These are phyloP conservation scores for Penicillium vulpinum DNA, from an alignment of 2,329 filamentous ascomycete genomes.

Conservation along the genomic window DNA sequence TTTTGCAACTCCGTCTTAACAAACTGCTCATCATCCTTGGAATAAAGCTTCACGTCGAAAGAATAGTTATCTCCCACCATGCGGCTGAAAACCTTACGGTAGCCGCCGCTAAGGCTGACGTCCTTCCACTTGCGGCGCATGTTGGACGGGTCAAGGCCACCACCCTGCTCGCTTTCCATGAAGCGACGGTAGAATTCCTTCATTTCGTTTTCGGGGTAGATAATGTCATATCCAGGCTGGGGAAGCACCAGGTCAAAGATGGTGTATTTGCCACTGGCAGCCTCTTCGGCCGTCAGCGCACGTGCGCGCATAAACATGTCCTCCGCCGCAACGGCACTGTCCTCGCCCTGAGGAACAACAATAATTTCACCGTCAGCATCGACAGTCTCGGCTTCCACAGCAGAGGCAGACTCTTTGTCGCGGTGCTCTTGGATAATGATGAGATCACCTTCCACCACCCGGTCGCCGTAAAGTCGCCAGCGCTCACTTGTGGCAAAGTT, in stretches of 20 bases:
- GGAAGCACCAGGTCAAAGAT: constrained; percentile 91
- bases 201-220: constrained; percentile 81
- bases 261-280: constrained; percentile 69
- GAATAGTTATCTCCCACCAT: constrained; percentile 67
- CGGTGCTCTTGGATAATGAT: constrained; percentile 65
- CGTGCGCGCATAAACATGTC: constrained; percentile 69
- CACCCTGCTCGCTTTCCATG: constrained; percentile 78
- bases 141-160: constrained; percentile 73
- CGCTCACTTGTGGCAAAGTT: constrained; percentile 80
- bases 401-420: constrained; percentile 43
- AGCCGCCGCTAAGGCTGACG: constrained; percentile 82
- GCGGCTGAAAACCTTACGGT: constrained; percentile 77
- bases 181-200: constrained; percentile 82
- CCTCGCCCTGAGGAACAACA: constrained; percentile 59
- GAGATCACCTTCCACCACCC: constrained; percentile 81
- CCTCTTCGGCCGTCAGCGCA: constrained; percentile 74
- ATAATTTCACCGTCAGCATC: constrained; percentile 67
- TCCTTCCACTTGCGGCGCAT: constrained; percentile 88
- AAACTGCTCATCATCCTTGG: constrained; percentile 71
- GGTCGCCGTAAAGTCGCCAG: constrained; percentile 71
- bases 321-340: constrained; percentile 55
- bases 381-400: constrained; percentile 40
- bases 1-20: constrained; percentile 82
- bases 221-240: constrained; percentile 84
- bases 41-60: constrained; percentile 70